Evolutionary conservation across 2,329 filamentous ascomycete genomes (phyloP).

Genomic region (Capronia epimyces): DNA sequence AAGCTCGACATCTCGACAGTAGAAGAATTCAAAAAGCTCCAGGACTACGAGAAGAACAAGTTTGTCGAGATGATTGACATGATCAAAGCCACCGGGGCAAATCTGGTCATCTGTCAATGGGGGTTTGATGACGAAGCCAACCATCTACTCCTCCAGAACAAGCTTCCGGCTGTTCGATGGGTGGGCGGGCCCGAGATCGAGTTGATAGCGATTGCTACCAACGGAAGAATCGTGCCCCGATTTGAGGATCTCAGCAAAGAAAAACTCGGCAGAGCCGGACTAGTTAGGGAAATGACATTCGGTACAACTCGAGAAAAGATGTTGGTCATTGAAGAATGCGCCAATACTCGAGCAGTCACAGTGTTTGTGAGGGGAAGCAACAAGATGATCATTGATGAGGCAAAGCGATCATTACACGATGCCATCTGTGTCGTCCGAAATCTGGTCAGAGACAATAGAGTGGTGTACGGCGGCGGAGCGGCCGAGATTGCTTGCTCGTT

Average conservation of each 20-base stretch:
- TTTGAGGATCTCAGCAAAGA: slow-evolving; percentile 90
- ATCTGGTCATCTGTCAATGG: slow-evolving; percentile 98
- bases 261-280: slow-evolving; percentile 83
- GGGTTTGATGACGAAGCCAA: slow-evolving; percentile 99
- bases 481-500: slow-evolving; percentile 96
- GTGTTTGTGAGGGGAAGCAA: slow-evolving; percentile 96
- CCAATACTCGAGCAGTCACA: slow-evolving; percentile 93
- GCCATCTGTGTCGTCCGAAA: slow-evolving; percentile 97
- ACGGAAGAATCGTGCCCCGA: slow-evolving; percentile 91
- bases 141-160: slow-evolving; percentile 91
- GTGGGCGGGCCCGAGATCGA: slow-evolving; percentile 98
- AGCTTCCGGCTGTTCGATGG: slow-evolving; percentile 93
- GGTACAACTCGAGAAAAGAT: slow-evolving; percentile 98
- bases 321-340: slow-evolving; percentile 98
- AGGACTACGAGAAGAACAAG: slow-evolving; percentile 91
- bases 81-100: slow-evolving; percentile 95
- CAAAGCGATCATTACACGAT: slow-evolving; percentile 94
- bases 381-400: slow-evolving; percentile 99
- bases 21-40: slow-evolving; percentile 96
- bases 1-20: slow-evolving; percentile 96
- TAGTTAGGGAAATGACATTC: slow-evolving; percentile 92
- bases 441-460: slow-evolving; percentile 88
- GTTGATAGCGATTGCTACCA: slow-evolving; percentile 95
- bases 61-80: slow-evolving; percentile 98
- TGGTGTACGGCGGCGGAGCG: slow-evolving; percentile 94